phyloP scores from a whole-genome alignment of 2,329 filamentous ascomycete genomes.

The Colletotrichum ledebouriae region DNA sequence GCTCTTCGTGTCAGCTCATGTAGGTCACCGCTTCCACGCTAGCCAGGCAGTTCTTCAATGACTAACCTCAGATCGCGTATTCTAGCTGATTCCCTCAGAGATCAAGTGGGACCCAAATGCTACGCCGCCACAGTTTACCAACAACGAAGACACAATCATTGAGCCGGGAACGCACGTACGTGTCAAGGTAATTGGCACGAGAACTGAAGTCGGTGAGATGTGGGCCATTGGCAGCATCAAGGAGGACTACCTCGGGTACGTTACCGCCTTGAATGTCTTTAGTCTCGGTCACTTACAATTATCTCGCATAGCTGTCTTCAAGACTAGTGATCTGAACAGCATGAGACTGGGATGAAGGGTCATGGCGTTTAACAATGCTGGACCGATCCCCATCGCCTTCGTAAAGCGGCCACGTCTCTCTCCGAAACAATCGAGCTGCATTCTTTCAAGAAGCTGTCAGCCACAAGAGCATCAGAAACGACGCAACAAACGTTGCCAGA shows the following conservation, averaged over 20 bases:
- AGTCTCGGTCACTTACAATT: conserved; percentile 35
- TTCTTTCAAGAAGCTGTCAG: background rate
- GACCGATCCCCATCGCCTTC: background rate
- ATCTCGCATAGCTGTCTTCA: conserved; percentile 40
- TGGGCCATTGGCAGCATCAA: conserved; percentile 98
- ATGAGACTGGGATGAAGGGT: background rate
- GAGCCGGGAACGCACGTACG: conserved; percentile 94
- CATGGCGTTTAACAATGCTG: background rate
- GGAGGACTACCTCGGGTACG: conserved; percentile 79
- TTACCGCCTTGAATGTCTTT: conserved; percentile 25
- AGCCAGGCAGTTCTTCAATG: conserved; percentile 32
- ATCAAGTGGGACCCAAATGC: conserved; percentile 97
- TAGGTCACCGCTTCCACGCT: conserved; percentile 60
- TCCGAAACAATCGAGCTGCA: background rate
- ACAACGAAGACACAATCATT: conserved; percentile 93
- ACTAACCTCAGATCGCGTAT: conserved; percentile 46
- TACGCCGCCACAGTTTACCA: conserved; percentile 95
- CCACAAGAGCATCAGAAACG: background rate
- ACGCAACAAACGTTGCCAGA: conserved; percentile 17
- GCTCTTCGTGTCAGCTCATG: conserved; percentile 85
- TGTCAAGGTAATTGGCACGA: conserved; percentile 92
- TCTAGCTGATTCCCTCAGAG: conserved; percentile 87
- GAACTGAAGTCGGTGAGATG: conserved; percentile 94
- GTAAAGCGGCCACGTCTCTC: background rate
- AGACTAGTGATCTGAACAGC: conserved; percentile 27